Base-by-base conservation (phyloP, 805 yeast species). In the Candida broadrunensis region DNA sequence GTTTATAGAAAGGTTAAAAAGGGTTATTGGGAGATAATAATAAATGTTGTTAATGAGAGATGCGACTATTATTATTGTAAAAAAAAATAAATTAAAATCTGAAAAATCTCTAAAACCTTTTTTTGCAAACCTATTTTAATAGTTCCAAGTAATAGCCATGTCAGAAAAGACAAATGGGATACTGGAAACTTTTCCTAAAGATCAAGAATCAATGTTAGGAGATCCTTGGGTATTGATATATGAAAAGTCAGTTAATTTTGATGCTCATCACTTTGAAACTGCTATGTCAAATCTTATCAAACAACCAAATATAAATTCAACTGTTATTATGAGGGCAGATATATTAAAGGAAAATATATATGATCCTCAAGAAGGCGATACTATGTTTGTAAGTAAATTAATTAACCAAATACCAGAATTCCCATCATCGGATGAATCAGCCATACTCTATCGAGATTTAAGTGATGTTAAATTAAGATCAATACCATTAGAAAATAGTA, bases 261-360 rank as follows among this genome's bases (percentile, higher is more conserved):
- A 64, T 11, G 54, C 69, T 12, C 60, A 58, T 4, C 87, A 88
- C 61, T 88, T 82, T 54, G 81, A 79, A 41, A 65, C 66, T 2
- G 96, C 96, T 5, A 84, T 88, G 90, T 61, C 77, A 33, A 86
- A 88, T 59, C 71, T 88, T 45, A 85, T 88, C 39, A 72, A 75
- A 44, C 88, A 87, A 48, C 97, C 97, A 14, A 86, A 89, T 57
- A 85, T 88, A 63, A 91, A 90, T 63, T 90, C 97, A 9, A 85
- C 97, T 0, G 93, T 88, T 26, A 85, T 90, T 25, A 68, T 91
- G 62, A 69, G 98, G 49, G 95, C 97, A 0, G 97, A 91, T 62
- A 79, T 89, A 18, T 57, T 86, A 35, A 67, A 70, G 33, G 84
- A 81, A 49, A 65, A 65, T 41, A 61, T 53, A 5, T 79, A 69